Conservation (phyloP, 805 yeast genomes). For the Monosporozyma unispora region DNA sequence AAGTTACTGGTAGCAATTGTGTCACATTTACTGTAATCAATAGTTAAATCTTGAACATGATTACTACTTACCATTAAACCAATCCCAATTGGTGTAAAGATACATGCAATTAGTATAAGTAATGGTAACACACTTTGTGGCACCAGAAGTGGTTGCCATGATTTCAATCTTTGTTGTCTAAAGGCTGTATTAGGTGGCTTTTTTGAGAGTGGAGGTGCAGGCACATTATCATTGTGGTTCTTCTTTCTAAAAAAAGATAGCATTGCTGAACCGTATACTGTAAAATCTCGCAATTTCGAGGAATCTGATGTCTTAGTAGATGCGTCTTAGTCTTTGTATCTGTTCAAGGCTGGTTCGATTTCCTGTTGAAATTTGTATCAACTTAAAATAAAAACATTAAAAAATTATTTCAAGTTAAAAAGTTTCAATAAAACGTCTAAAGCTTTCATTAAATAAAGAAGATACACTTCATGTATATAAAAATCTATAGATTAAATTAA, state of each 20-base stretch:
- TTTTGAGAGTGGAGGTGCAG: constrained; percentile 28
- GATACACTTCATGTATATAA: not conserved
- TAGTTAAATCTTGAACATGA: constrained; percentile 62
- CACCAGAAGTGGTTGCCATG: constrained; percentile 80
- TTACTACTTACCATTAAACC: constrained; percentile 72
- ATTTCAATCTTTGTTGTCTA: constrained; percentile 57
- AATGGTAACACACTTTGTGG: constrained; percentile 88
- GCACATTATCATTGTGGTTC: not conserved
- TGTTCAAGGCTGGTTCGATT: not conserved
- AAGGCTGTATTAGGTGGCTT: constrained; percentile 69
- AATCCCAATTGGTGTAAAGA: constrained; percentile 88
- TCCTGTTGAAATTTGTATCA: not conserved
- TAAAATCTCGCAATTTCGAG: too few relatives aligned
- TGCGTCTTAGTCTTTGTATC: not conserved
- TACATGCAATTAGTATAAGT: constrained; percentile 58
- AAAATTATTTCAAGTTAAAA: not conserved
- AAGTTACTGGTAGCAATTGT: constrained; percentile 39
- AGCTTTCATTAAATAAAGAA: not conserved
- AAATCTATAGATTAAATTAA: not conserved
- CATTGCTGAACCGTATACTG: not conserved
- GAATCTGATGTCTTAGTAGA: too few relatives aligned
- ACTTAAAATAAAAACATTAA: not conserved
- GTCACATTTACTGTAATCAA: constrained; percentile 71
- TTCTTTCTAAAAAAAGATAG: constrained; percentile 1
- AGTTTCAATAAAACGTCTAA: not conserved